Evolutionary conservation across 371 early-diverging fungal species (phyloP), one percentile per base, ranked within the genome.

Genomic region (Syncephalis plumigaleata): DNA sequence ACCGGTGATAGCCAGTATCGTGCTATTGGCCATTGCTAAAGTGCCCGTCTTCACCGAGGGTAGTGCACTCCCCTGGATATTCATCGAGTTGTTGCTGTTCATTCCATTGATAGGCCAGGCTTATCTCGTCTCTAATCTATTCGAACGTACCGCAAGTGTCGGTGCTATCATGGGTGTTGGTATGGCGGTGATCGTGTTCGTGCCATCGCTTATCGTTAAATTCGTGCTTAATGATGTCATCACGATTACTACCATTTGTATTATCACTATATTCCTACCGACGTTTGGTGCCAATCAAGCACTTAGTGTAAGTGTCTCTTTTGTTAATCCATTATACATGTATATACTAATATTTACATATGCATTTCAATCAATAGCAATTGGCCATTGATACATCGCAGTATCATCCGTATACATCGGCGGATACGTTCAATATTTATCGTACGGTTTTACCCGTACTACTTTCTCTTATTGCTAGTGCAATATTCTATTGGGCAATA

Each of bases 141-240:
- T 31, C 11, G 7, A 31, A 31, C 31, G 31, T 11, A 31, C 7
- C 11, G 11, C 31, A 7, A 31, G 31, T 31, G 31, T 31, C 31
- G 62, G 64, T 15, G 63, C 63, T 36, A 43, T 55, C 39, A 46
- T 63, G 7, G 59, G 63, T 45, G 21, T 63, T 16, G 54, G 59
- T 13, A 42, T 55, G 22, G 53, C 60, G 27, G 21, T 60, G 18
- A 24, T 61, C 22, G 57, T 61, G 27, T 65, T 65, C 52, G 43
- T 64, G 16, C 66, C 66, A 0, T 65, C 64, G 39, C 64, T 65
- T 36, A 42, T 65, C 42, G 55, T 61, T 27, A 52, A 61, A 47
- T 64, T 65, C 46, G 61, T 53, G 39, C 46, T 53, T 50, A 44
- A 47, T 9, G 57, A 55, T n/a, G 59, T 51, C 17, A 47, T 48